These are phyloP conservation scores for Hanseniaspora mollemarum DNA, from an alignment of 805 yeast genomes.

Conservation along the genomic window DNA sequence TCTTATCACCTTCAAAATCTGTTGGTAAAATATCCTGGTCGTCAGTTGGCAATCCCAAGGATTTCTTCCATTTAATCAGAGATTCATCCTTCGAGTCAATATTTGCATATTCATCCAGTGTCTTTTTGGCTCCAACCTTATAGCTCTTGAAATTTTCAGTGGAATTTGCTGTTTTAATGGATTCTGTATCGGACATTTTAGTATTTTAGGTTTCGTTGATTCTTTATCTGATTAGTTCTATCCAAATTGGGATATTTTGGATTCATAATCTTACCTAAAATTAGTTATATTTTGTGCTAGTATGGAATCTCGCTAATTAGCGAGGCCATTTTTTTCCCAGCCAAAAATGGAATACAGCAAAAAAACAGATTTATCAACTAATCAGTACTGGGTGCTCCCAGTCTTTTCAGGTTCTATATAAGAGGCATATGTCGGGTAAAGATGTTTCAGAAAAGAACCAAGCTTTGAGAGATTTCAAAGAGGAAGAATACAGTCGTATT, in stretches of 20 bases:
- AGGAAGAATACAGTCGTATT: constrained; percentile 2
- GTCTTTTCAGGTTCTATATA: too few species aligned
- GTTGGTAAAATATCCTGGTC: constrained; percentile 51
- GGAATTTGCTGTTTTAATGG: constrained; percentile 20
- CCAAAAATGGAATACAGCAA: background rate
- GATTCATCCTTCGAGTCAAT: constrained; percentile 87
- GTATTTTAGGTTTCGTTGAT: background rate
- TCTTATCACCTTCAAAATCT: constrained; percentile 50
- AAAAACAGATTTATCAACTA: too few species aligned
- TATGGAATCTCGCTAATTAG: background rate
- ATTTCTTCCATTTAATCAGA: constrained; percentile 80
- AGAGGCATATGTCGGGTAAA: too few species aligned
- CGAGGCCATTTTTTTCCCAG: background rate
- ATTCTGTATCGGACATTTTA: constrained; percentile 13
- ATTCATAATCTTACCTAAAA: background rate
- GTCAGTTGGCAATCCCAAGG: constrained; percentile 51
- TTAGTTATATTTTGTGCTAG: background rate
- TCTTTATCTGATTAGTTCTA: background rate
- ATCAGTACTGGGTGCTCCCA: too few species aligned
- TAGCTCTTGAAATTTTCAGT: constrained; percentile 26
- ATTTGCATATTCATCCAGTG: constrained; percentile 69
- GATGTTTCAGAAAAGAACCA: too few species aligned
- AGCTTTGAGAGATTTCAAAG: too few species aligned
- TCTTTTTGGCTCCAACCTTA: constrained; percentile 46
- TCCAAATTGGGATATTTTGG: background rate